Evolutionary conservation across 768 basidiomycete species (phyloP), one percentile per base, ranked within the genome.

Genomic region (Termitomyces sp.): DNA sequence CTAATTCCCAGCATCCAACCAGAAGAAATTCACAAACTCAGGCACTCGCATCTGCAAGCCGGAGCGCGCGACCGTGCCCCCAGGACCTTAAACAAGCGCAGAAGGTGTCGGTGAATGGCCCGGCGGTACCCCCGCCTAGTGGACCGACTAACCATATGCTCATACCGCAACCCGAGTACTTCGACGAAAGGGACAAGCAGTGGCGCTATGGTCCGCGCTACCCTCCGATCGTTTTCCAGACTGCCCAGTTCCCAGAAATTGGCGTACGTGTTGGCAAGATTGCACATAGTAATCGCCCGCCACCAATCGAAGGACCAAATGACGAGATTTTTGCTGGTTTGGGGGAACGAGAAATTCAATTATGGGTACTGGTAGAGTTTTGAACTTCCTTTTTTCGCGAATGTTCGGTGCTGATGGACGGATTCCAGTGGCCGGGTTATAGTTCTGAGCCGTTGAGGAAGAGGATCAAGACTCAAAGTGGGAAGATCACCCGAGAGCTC

Each of bases 341-440:
- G 47, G 53, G 47, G 7, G 64, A 68, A 36, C 60, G 73, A 15
- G 64, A 67, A 53, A 60, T 75, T n/a, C 73, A 67, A 56, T 36
- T 77, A 48, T 64, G 65, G 54, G 55, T 76, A 31, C 56, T 67
- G 35, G 77, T 79, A 57, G 45, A 69, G 46, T 20, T 7, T 39
- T 43, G 22, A 18, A 23, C 7, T 7, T 52, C 35, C n/a, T 3
- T 12, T 25, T 29, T 29, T 40, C 5, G 16, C 16, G 13, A 7
- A 18, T 6, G 22, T 15, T 36, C n/a, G 25, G 32, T 18, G 22
- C 41, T 53, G 40, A 55, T 32, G 13, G 36, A 40, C 11, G 47
- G 45, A 46, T 43, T 3, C 2, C 53, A 80, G 79, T 81, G 79
- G 80, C 78, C 80, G 6, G 79, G 80, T 1, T 80, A 80, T 63